Evolutionary conservation across 495 filamentous ascomycete genomes (phyloP), one percentile per base, ranked within the genome.

Genomic region (Hypoxylon rickii): DNA sequence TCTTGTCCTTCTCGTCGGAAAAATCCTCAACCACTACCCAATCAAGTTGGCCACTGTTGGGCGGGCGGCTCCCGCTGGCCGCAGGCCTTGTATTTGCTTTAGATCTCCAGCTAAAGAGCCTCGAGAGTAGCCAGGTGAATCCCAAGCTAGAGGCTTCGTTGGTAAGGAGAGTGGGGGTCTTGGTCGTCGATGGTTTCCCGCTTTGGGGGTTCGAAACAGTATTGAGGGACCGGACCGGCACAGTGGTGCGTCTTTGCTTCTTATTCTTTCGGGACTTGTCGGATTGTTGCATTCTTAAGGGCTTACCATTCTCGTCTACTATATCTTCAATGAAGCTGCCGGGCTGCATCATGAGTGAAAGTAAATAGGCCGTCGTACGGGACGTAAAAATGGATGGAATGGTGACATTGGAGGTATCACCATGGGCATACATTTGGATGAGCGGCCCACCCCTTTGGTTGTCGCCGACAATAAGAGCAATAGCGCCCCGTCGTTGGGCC

Each of bases 371-470:
- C 6, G 92, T 97, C 3, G 90, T 99, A 61, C 92, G 82, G 1
- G 94, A 96, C 0, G 94, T 97, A 68, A 99, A 99, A 10, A 97
- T 74, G 1, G 95, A 88, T 3, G 94, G 91, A 41, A 97, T 97
- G 2, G 90, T 89, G 55, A 97, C 81, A 62, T 98, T 96, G 22
- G 89, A 95, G 2, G 91, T 96, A 70, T 97, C 91, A 18, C 93
- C 94, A 41, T 86, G 79, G 7, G 94, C 95, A 70, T 96, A 97
- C 94, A 99, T 99, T 49, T 92, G 94, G 32, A 99, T 86, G 52
- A 99, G 69, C n/a, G 80, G 74, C 8, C 90, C 93, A 29, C 92
- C 90, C 47, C 87, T 85, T 39, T 88, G 87, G 70, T 97, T 87
- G 68, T 99, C 94, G 15, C 94, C 94, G 5, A 99, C 92, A 64